Evolutionary conservation across 352 stramenopile genomes (phyloP).

Genomic region (Peronospora destructor): DNA sequence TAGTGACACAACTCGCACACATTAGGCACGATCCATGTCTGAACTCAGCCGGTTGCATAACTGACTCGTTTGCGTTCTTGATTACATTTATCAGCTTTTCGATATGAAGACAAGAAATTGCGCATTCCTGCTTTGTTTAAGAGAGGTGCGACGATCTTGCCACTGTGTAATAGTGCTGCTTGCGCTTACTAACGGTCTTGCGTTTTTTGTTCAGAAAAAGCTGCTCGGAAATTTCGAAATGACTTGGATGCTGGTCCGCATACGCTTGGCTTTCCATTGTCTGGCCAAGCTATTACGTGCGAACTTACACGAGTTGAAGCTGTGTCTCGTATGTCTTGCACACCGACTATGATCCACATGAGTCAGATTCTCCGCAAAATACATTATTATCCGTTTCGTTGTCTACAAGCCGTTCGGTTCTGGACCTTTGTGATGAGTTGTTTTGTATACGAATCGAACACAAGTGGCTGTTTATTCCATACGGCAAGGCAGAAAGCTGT

Average conservation of each 20-base stretch:
- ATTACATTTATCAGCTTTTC: too few relatives aligned
- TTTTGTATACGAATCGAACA: constrained; percentile 5
- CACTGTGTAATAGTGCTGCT: constrained; percentile 4
- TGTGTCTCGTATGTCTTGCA: neutral
- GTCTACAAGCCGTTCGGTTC: neutral
- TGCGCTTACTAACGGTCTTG: constrained; percentile 4
- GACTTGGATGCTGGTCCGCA: neutral
- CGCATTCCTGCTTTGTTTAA: constrained; percentile 9
- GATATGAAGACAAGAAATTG: constrained; percentile 9
- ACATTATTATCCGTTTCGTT: too few relatives aligned
- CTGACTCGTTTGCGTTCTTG: too few relatives aligned
- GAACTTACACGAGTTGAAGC: constrained; percentile 1
- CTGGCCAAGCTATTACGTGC: neutral
- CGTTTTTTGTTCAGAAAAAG: constrained; percentile 4
- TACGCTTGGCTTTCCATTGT: constrained; percentile 3
- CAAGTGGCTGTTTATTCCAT: neutral
- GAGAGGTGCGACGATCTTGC: constrained; percentile 6
- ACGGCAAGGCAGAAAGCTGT: constrained; percentile 9
- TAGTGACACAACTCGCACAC: too few relatives aligned
- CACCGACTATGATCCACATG: constrained; percentile 1
- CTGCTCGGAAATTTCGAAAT: constrained; percentile 9
- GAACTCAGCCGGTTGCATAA: too few relatives aligned
- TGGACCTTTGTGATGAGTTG: constrained; percentile 7
- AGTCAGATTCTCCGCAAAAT: too few relatives aligned
- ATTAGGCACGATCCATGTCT: constrained; percentile 13